These are phyloP conservation scores for Mortierella sp. DNA, from an alignment of 371 early-diverging fungal species.

Conservation along the genomic window DNA sequence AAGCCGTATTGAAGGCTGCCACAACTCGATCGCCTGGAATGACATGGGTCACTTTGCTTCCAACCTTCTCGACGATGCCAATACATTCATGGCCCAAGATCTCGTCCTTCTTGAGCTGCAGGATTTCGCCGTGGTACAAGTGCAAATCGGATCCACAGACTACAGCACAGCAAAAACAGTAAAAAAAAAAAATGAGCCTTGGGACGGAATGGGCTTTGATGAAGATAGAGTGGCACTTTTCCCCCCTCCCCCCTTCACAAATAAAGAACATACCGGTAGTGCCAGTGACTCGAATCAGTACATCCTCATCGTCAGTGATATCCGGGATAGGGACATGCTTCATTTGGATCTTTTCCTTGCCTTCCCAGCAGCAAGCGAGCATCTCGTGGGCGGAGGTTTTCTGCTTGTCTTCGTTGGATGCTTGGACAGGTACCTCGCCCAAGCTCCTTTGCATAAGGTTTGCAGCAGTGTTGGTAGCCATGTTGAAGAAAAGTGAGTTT, in stretches of 20 bases:
- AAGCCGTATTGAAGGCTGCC: conserved; percentile 63
- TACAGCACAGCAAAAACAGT: conserved; percentile 17
- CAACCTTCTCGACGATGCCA: conserved; percentile 66
- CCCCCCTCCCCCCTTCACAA: no score
- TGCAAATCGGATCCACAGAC: conserved; percentile 75
- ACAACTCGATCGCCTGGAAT: conserved; percentile 67
- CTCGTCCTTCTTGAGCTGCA: conserved; percentile 62
- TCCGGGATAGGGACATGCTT: conserved; percentile 58
- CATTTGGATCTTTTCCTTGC: conserved; percentile 59
- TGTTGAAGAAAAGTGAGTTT: not conserved
- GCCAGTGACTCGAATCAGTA: conserved; percentile 62
- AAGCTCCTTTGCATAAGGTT: conserved; percentile 56
- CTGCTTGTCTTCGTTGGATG: conserved; percentile 57
- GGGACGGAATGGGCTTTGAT: no score
- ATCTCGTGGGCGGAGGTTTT: conserved; percentile 31
- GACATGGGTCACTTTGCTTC: conserved; percentile 55
- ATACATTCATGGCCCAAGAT: conserved; percentile 69
- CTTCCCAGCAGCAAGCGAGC: conserved; percentile 62
- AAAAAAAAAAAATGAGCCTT: no score
- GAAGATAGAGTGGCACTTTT: no score
- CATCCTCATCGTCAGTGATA: conserved; percentile 65
- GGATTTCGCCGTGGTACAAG: conserved; percentile 65
- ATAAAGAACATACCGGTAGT: conserved; percentile 47
- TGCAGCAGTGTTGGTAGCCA: conserved; percentile 57
- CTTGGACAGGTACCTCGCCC: conserved; percentile 57